Conservation (phyloP, 148 eudicot species). For the Selenicereus undatus region DNA sequence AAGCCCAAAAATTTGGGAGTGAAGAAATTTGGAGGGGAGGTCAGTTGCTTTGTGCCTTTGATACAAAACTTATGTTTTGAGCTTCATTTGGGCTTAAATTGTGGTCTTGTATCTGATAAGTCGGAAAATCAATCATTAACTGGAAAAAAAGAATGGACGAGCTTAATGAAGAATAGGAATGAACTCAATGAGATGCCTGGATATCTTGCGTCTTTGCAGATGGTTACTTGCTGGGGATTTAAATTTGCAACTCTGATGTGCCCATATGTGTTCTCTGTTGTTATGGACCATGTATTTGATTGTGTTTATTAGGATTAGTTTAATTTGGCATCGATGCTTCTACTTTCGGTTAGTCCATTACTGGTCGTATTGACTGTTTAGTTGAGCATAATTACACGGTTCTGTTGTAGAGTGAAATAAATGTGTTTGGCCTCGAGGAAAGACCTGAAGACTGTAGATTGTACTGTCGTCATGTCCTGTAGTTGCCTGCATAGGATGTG, state of each 20-base stretch:
- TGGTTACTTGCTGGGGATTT: neutral
- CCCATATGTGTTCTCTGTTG: too few species aligned
- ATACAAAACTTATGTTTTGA: neutral
- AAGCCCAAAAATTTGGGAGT: conserved; percentile 75
- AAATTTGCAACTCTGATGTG: too few species aligned
- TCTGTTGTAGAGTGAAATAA: neutral
- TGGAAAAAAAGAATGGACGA: neutral
- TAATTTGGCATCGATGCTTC: too few species aligned
- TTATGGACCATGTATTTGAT: neutral
- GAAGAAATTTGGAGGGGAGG: conserved; percentile 87
- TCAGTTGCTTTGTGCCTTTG: conserved; percentile 15
- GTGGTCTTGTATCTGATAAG: too few species aligned
- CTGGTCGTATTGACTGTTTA: too few species aligned
- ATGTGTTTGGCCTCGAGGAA: neutral
- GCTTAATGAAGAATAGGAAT: neutral
- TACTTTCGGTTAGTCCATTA: too few species aligned
- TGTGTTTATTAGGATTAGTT: too few species aligned
- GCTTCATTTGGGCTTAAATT: neutral
- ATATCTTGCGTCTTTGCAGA: neutral
- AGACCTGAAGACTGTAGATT: neutral
- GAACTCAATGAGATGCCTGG: too few species aligned
- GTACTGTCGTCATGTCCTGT: neutral
- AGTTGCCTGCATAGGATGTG: neutral
- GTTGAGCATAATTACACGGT: too few species aligned
- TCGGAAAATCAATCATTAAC: neutral